phyloP scores from a whole-genome alignment of 2,329 filamentous ascomycete species.

The Fusarium sublunatum region DNA sequence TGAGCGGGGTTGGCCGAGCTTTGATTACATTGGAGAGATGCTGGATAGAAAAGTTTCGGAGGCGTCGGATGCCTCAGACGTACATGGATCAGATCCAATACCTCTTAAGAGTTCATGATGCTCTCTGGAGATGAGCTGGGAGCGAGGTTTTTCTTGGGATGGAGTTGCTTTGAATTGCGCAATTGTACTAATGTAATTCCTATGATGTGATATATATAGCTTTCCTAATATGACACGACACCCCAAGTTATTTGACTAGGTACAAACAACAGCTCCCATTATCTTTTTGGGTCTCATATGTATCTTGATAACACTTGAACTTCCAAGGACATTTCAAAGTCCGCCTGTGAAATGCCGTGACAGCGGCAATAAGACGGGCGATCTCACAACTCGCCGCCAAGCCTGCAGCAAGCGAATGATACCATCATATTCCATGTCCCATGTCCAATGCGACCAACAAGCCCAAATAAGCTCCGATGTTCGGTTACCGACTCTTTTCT shows the following conservation, averaged over 20 bases:
- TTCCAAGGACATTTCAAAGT: slow-evolving; percentile 34
- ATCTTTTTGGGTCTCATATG: too few relatives aligned
- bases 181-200: slow-evolving; percentile 30
- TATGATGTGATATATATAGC: slow-evolving; percentile 10
- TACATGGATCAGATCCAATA: slow-evolving; percentile 7
- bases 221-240: slow-evolving; percentile 16
- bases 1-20: slow-evolving; percentile 1
- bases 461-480: slow-evolving; percentile 3
- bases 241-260: background rate
- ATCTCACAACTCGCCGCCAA: slow-evolving; percentile 15
- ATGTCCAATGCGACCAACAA: slow-evolving; percentile 3
- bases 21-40: slow-evolving; percentile 21
- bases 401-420: slow-evolving; percentile 24
- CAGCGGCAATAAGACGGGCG: slow-evolving; percentile 42
- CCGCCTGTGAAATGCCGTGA: slow-evolving; percentile 25
- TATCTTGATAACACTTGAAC: slow-evolving; percentile 1
- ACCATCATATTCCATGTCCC: slow-evolving; percentile 7
- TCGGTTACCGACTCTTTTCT: background rate
- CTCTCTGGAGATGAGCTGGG: slow-evolving; percentile 20
- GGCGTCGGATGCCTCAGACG: slow-evolving; percentile 15
- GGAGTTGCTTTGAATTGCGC: slow-evolving; percentile 26
- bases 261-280: too few relatives aligned
- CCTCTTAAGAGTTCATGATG: slow-evolving; percentile 9
- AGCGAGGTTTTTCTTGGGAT: slow-evolving; percentile 15
- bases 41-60: slow-evolving; percentile 28